Percentiles rank a stretch among this genome's conserved stretches.
Conservation (phyloP, 768 basidiomycete genomes). For the Floccularia luteovirens region DNA sequence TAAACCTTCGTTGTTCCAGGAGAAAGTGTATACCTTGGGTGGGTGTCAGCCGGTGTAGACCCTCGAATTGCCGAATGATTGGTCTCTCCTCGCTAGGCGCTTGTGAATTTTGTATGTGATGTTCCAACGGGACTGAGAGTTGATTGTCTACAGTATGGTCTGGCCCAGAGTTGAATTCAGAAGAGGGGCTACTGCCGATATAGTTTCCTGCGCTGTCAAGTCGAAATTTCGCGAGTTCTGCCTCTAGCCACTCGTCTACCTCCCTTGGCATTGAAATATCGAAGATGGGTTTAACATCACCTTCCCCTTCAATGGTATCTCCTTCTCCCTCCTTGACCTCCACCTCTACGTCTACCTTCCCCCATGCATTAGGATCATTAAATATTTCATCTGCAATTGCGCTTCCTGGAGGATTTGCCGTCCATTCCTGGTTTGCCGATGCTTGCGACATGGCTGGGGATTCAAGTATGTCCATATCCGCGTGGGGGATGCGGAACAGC, state of each 20-base stretch:
- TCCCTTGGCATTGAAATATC: slow-evolving; percentile 3
- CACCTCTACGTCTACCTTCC: slow-evolving; percentile 18
- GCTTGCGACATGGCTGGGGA: slow-evolving; percentile 26
- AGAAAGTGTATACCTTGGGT: too few relatives aligned
- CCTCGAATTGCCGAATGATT: too few relatives aligned
- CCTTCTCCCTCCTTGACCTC: slow-evolving; percentile 13
- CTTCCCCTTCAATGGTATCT: too few relatives aligned
- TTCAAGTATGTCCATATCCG: slow-evolving; percentile 30
- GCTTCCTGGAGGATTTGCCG: slow-evolving; percentile 25
- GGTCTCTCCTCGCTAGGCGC: too few relatives aligned
- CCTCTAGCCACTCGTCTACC: slow-evolving; percentile 23
- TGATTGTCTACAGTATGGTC: too few relatives aligned
- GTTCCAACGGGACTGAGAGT: too few relatives aligned
- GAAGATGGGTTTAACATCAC: slow-evolving; percentile 1
- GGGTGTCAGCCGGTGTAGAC: slow-evolving; percentile 17
- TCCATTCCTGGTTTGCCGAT: slow-evolving; percentile 18
- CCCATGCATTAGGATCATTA: slow-evolving; percentile 36
- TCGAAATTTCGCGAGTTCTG: slow-evolving; percentile 23
- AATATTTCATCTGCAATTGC: slow-evolving; percentile 34
- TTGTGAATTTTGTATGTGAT: too few relatives aligned
- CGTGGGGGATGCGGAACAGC: slow-evolving; percentile 19
- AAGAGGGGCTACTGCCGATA: slow-evolving; percentile 2
- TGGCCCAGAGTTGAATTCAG: slow-evolving; percentile 6
- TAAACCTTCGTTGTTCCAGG: too few relatives aligned
- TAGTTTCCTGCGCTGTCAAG: slow-evolving; percentile 9